These are phyloP conservation scores for Verbena officinalis DNA, from an alignment of 257 asterid species.

Conservation along the genomic window DNA sequence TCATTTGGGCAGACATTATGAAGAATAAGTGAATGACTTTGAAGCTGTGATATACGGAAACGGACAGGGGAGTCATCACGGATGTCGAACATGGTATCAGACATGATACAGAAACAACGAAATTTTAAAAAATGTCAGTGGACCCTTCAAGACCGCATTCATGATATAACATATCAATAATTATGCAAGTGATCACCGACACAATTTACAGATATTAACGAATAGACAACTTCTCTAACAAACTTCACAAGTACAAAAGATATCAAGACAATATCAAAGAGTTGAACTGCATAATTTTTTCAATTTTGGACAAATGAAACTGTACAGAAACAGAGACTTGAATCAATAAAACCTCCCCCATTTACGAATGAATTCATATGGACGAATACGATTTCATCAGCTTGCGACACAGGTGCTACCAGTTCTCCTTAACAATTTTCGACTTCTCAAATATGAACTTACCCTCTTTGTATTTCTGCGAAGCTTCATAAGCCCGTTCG, in stretches of 20 bases:
- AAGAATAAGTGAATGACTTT: no score
- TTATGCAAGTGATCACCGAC: no score
- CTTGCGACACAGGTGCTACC: constrained; percentile 47
- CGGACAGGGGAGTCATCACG: no score
- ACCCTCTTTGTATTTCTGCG: constrained; percentile 86
- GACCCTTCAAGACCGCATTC: no score
- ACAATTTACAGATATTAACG: no score
- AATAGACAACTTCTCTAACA: constrained; percentile 8
- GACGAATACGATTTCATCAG: constrained; percentile 17
- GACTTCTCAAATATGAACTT: constrained; percentile 77
- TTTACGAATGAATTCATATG: constrained; percentile 20
- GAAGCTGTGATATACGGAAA: no score
- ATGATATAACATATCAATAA: no score
- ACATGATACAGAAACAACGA: no score
- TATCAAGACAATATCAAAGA: constrained; percentile 14
- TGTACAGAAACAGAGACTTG: constrained; percentile 35
- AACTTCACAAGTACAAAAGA: constrained; percentile 24
- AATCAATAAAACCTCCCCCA: constrained; percentile 27
- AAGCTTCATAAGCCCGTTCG: constrained; percentile 68
- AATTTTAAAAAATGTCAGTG: no score
- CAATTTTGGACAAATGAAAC: constrained; percentile 6
- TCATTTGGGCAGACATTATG: no score
- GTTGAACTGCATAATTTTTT: neutral
- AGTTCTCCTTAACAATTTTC: constrained; percentile 71
- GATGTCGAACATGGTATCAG: no score